phyloP scores from a whole-genome alignment of 2,329 filamentous ascomycete species.

The Apiospora marii region DNA sequence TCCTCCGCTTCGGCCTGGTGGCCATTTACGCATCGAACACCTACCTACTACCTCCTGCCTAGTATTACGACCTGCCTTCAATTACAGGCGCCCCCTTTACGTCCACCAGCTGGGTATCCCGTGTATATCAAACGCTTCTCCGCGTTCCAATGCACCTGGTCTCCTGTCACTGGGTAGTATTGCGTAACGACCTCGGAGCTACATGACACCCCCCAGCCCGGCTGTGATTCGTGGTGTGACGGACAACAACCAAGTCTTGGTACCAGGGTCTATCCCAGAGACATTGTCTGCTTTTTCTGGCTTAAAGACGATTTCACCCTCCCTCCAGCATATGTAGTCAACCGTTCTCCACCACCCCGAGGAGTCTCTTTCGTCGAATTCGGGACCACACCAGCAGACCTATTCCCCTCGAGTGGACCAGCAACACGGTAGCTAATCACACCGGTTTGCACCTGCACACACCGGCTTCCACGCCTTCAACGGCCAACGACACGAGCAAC shows the following conservation, averaged over 20 bases:
- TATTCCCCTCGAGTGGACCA: slow-evolving; percentile 11
- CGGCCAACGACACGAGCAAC: slow-evolving; percentile 7
- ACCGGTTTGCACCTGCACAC: slow-evolving; percentile 22
- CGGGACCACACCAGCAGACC: slow-evolving; percentile 4
- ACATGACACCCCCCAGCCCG: slow-evolving; percentile 13
- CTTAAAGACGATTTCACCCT: slow-evolving; percentile 15
- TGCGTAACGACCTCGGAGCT: slow-evolving; percentile 10
- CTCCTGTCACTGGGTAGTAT: slow-evolving; percentile 13
- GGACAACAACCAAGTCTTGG: slow-evolving; percentile 2
- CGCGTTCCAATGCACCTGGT: slow-evolving; percentile 15
- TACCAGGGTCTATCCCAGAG: slow-evolving; percentile 15
- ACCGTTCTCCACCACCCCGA: slow-evolving; percentile 18
- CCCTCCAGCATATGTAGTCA: slow-evolving; percentile 18
- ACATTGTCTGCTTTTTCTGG: slow-evolving; percentile 22
- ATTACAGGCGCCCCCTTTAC: background rate
- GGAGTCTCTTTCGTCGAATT: background rate
- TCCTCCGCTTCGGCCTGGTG: slow-evolving; percentile 14
- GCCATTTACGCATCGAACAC: slow-evolving; percentile 6
- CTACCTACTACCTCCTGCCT: background rate
- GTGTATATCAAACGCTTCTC: slow-evolving; percentile 21
- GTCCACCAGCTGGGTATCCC: slow-evolving; percentile 1
- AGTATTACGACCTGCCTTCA: background rate
- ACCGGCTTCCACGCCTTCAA: slow-evolving; percentile 15
- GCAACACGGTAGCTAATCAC: slow-evolving; percentile 20
- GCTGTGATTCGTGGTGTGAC: slow-evolving; percentile 20